Percentiles rank a stretch among this genome's conserved stretches.
These are phyloP conservation scores for Staphylotrichum longicolle DNA, from an alignment of 495 filamentous ascomycete species.

Conservation along the genomic window DNA sequence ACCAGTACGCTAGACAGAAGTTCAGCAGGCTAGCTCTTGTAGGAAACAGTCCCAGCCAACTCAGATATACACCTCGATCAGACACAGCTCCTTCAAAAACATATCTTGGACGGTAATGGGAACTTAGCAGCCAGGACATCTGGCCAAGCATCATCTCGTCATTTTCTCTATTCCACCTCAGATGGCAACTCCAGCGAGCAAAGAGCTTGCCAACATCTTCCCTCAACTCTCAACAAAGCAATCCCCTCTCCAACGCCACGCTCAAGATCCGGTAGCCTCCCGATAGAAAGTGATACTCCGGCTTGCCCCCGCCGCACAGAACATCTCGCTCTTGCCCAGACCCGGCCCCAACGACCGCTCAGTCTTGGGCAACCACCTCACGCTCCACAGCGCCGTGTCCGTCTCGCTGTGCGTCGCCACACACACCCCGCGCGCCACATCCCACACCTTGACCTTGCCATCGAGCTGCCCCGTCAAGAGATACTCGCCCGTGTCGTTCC, in stretches of 20 bases:
- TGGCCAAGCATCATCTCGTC: background rate
- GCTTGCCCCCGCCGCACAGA: constrained; percentile 80
- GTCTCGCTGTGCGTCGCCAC: constrained; percentile 93
- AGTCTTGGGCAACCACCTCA: constrained; percentile 82
- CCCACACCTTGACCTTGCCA: constrained; percentile 95
- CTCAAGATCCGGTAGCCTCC: constrained; percentile 75
- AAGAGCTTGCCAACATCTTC: background rate
- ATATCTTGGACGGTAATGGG: too few relatives aligned
- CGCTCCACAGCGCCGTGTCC: constrained; percentile 80
- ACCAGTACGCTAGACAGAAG: too few relatives aligned
- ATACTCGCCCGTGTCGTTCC: constrained; percentile 93
- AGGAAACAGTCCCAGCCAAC: too few relatives aligned
- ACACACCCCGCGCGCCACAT: constrained; percentile 72
- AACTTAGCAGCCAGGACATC: too few relatives aligned
- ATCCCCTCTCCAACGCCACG: background rate
- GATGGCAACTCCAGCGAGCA: background rate
- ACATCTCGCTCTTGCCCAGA: constrained; percentile 71
- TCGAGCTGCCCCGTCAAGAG: constrained; percentile 84
- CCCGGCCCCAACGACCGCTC: constrained; percentile 37
- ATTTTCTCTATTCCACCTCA: constrained; percentile 8
- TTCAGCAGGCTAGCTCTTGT: too few relatives aligned
- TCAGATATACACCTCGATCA: too few relatives aligned
- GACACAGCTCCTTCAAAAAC: too few relatives aligned
- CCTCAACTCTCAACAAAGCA: background rate
- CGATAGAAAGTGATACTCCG: constrained; percentile 82